Base-by-base conservation (phyloP, 2,329 filamentous ascomycete species). In the Thelonectria discophora region DNA sequence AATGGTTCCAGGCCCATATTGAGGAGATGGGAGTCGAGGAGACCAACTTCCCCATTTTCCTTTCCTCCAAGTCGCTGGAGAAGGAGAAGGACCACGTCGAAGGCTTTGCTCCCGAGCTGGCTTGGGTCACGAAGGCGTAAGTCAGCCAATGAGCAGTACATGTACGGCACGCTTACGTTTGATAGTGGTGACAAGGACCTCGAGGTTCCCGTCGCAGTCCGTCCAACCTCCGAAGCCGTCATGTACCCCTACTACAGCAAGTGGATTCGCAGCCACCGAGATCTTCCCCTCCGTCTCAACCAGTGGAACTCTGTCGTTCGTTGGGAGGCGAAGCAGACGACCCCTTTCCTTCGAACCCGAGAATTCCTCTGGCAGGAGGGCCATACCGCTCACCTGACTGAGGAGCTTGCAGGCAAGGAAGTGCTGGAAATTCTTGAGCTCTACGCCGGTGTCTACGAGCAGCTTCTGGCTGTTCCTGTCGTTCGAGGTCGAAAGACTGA, bases 361-460 rank as follows among this genome's bases (percentile, higher is more conserved):
- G 95, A 99, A 78, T 99, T 99, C 79, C 80, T 98, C 68, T 99
- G 95, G 95, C 95, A 99, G 78, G 95, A 99, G 81, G 94, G 94
- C 21, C 95, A 97, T 81, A 87, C 85, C 32, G 95, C 95, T 45
- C 94, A 97, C 78, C 79, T 98, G 72, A 97, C 91, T 1, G 88
- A 97, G 77, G 84, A 91, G 69, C 85, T 88, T 65, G 94, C 95
- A 46, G 90, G 88, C 50, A 84, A 91, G 74, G 96, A 99, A 76
- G 95, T 98, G 10, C 80, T 95, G 62, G 86, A 97, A 79, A 99
- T 99, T 68, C 86, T 99, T 46, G 94, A 98, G 75, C 88, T 92
- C 70, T 99, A 99, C 74, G 92, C 94, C 45, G 88, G 88, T 66
- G 89, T 99, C 62, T 99, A 98, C 79, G 91, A 97, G 79, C 85